Evolutionary conservation across 192 early-diverging fungal species (phyloP).

Genomic region (Diversispora epigaea): DNA sequence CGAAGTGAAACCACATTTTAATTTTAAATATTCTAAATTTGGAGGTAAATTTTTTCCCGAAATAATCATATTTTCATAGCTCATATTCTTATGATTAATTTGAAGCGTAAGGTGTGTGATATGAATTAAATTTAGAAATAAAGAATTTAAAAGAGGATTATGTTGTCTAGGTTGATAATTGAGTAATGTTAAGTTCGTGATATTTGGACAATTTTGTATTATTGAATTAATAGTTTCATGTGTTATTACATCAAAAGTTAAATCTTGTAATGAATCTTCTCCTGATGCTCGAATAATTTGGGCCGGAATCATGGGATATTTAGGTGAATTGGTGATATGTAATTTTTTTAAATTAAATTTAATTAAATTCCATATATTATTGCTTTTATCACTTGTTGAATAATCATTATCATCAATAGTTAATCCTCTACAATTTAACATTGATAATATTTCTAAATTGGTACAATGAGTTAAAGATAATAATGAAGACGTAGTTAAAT

Average conservation of each 20-base stretch:
- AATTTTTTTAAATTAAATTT: conserved; percentile 6
- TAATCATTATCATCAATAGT: not conserved
- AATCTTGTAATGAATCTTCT: not conserved
- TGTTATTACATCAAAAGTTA: not conserved
- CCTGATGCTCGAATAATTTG: not conserved
- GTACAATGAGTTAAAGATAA: not conserved
- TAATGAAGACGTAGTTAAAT: not conserved
- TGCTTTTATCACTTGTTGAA: not conserved
- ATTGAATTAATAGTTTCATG: not conserved
- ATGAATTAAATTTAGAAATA: not conserved
- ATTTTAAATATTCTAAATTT: not conserved
- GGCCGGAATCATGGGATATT: not conserved
- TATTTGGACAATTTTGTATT: not conserved
- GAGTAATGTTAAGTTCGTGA: not conserved
- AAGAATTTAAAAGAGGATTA: not conserved
- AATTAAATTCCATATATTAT: not conserved
- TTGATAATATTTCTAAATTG: not conserved
- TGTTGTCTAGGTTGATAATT: not conserved
- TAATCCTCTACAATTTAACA: not conserved
- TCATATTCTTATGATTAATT: not conserved
- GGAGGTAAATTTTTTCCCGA: not conserved
- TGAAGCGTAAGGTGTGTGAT: not conserved
- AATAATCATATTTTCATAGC: not conserved
- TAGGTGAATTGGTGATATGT: not conserved
- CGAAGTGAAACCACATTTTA: not conserved